Evolutionary conservation across 371 early-diverging fungal genomes (phyloP), one percentile per base, ranked within the genome.

Genomic region (Apophysomyces ossiformis): DNA sequence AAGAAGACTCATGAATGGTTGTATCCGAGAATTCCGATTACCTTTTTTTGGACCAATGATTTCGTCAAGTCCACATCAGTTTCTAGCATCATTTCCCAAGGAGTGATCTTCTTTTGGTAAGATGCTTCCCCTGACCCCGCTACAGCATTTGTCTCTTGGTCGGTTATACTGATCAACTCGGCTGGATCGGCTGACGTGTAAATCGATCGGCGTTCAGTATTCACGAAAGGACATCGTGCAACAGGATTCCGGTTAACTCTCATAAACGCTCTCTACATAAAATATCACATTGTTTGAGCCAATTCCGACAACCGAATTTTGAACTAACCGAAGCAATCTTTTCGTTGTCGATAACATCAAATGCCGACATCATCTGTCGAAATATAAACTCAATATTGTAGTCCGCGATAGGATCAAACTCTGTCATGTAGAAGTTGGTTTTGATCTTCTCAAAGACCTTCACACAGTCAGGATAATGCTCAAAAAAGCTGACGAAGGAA

Each of bases 41-140:
- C 74, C 65, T 75, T 69, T 43, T 71, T 58, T 32, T 69, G 70
- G 1, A 79, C 75, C 7, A 77, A 56, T 7, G 72, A 58, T 50
- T 82, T 82, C 8, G 82, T 79, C 26, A 82, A 63, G 58, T 82
- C 82, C 57, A 79, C 73, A 50, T 82, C 82, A 0, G 76, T 82
- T 57, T 82, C 76, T 7, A 82, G 46, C 82, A 82, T 82, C 74
- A 84, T 79, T 67, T 89, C 87, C 90, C 90, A 89, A 37, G 90
- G 87, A 70, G 84, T 75, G 43, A 89, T 87, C 70, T 89, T 89
- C 65, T 83, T 81, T 72, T 88, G 89, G 39, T 78, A 75, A 0
- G 82, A 67, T 12, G 67, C 74, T n/a, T 80, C 78, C 11, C 72
- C 72, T 6, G 21, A 32, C 11, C 9, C 16, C 5, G 11, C 6